Base-by-base conservation (phyloP, 2,329 filamentous ascomycete species). In the Exophiala mesophila region DNA sequence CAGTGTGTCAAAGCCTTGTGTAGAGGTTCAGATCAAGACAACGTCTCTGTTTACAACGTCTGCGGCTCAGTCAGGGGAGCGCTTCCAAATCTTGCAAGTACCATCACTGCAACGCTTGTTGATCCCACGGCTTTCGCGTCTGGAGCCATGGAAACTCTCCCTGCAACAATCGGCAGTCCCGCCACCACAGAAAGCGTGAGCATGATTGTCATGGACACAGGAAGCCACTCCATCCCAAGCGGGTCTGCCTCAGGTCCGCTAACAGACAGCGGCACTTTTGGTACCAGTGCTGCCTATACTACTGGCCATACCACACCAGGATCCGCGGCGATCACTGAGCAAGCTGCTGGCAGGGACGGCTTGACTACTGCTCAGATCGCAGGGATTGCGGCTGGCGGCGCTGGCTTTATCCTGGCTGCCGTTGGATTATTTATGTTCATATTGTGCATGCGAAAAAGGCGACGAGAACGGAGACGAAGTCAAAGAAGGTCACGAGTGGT, bases 1-100 rank as follows among this genome's bases (percentile, higher is more conserved):
- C 76, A 82, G 56, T 88, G 84, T 60, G 72, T 85, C 23, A 67
- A 75, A 6, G 76, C 76, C 2, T 64, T 63, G 10, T 88, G 84
- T 59, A 60, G 65, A 3, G 64, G 67, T 3, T 55, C 63, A 8
- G 71, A 76, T 37, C 59, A 60, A 7, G 54, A 58, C 23, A 63
- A 71, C 61, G 57, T 69, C 53, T 62, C 66, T 20, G 68, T 73
- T 2, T 64, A 74, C 40, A 65, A 63, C 16, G 78, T 87, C 65
- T 88, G 83, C 55, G 58, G 61, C 28, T 68, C 65, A 3, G 60
- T 77, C 44, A 55, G 62, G 2, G 63, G 63, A 36, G 77, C 79
- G 4, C 63, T 75, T 20, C 62, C 68, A n/a, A 74, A 74, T 39
- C 83, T 79, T 4, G 77, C 81, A 57, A 58, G 64, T 15, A 73